Percentiles rank a stretch among this genome's conserved stretches.
phyloP scores from a whole-genome alignment of 164 flowering plant species.

The Vitis amurensis region DNA sequence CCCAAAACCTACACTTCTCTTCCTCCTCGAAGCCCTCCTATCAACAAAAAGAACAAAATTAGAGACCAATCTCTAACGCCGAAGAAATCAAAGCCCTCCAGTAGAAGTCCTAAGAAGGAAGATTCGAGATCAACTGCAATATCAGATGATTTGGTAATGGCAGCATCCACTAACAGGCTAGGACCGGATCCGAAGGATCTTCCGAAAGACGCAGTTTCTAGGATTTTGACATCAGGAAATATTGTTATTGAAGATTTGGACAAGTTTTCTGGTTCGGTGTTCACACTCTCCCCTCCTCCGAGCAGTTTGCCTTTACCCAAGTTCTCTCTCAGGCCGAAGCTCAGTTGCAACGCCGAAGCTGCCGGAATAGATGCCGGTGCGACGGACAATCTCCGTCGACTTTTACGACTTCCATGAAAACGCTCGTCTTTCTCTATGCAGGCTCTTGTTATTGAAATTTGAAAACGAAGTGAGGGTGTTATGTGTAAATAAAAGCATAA shows the following conservation, averaged over 20 bases:
- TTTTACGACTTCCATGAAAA: constrained; percentile 32
- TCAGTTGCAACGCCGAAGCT: constrained; percentile 56
- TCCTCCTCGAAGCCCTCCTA: constrained; percentile 25
- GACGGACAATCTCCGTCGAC: constrained; percentile 35
- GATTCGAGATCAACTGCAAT: background rate
- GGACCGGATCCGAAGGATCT: constrained; percentile 61
- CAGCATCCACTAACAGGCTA: constrained; percentile 17
- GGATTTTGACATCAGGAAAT: constrained; percentile 17
- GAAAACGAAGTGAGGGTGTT: too few relatives aligned
- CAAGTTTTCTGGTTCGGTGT: constrained; percentile 31
- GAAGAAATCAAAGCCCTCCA: constrained; percentile 32
- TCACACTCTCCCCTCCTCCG: constrained; percentile 61
- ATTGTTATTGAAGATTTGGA: constrained; percentile 16
- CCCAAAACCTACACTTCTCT: constrained; percentile 16
- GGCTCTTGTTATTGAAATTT: too few relatives aligned
- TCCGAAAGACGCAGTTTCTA: constrained; percentile 29
- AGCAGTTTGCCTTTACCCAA: constrained; percentile 88
- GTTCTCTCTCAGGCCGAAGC: constrained; percentile 58
- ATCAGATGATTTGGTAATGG: background rate
- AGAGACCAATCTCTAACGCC: constrained; percentile 31
- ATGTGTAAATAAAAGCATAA: constrained; percentile 7
- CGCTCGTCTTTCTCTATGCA: too few relatives aligned
- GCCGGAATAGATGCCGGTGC: constrained; percentile 45
- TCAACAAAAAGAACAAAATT: constrained; percentile 15
- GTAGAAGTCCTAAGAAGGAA: constrained; percentile 11